A percentile compares a stretch with the other conserved stretches of the same genome.
These are phyloP conservation scores for Inonotus obliquus DNA, from an alignment of 1,284 basidiomycete genomes.

Conservation along the genomic window DNA sequence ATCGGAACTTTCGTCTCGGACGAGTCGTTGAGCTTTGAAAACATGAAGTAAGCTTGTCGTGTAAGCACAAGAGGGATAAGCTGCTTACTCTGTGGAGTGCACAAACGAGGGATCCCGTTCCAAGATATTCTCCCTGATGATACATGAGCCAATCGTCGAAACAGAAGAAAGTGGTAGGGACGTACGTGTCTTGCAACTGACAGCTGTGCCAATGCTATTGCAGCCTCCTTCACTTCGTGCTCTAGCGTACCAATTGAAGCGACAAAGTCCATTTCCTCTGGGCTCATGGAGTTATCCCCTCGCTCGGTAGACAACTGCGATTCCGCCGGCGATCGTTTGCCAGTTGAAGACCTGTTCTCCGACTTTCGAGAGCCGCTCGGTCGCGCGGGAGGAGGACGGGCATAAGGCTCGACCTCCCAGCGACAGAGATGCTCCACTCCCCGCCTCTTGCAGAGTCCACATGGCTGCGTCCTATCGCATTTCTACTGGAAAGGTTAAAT, in stretches of 20 bases:
- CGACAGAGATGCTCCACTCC: constrained; percentile 49
- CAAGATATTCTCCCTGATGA: constrained; percentile 27
- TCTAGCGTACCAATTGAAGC: constrained; percentile 22
- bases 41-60: not conserved
- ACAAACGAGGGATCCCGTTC: constrained; percentile 28
- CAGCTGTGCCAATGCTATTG: constrained; percentile 30
- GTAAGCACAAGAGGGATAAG: not conserved
- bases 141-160: not conserved
- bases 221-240: constrained; percentile 29
- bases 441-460: constrained; percentile 44
- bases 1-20: constrained; percentile 20
- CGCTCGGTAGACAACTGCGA: not conserved
- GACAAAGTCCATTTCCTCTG: not conserved
- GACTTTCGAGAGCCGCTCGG: constrained; percentile 30
- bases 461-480: constrained; percentile 51
- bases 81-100: constrained; percentile 27
- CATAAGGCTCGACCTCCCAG: constrained; percentile 47
- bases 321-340: not conserved
- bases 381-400: constrained; percentile 43
- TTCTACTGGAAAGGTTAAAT: constrained; percentile 32
- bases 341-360: not conserved
- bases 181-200: constrained; percentile 23
- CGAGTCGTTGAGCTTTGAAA: constrained; percentile 25
- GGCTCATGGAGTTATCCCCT: not conserved
- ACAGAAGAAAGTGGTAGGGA: not conserved